Evolutionary conservation across 164 flowering plant genomes (phyloP).

Genomic region (Piper betle): DNA sequence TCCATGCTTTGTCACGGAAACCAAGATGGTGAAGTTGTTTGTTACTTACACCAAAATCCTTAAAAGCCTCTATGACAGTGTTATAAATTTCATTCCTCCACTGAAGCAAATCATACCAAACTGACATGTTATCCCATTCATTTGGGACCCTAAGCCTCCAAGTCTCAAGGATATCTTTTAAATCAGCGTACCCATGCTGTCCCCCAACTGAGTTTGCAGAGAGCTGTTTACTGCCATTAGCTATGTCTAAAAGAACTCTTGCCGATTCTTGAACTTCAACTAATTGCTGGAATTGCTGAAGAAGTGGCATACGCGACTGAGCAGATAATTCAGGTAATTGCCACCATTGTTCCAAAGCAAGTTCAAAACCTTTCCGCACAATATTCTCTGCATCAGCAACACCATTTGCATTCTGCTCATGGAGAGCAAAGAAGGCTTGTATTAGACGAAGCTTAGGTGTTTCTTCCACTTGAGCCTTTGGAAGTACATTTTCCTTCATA

Average conservation of each 20-base stretch:
- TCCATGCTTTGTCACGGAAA: conserved; percentile 99
- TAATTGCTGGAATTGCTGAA: conserved; percentile 86
- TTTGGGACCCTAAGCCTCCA: conserved; percentile 98
- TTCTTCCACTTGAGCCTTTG: conserved; percentile 88
- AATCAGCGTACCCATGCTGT: conserved; percentile 72
- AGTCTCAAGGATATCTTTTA: conserved; percentile 94
- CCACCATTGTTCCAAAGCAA: conserved; percentile 92
- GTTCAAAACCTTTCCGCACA: conserved; percentile 86
- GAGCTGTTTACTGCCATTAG: conserved; percentile 69
- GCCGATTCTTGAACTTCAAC: conserved; percentile 95
- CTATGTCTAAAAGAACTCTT: conserved; percentile 68
- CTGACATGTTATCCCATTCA: conserved; percentile 96
- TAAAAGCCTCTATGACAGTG: conserved; percentile 90
- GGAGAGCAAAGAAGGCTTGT: conserved; percentile 83
- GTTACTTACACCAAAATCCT: conserved; percentile 66
- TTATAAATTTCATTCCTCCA: conserved; percentile 99
- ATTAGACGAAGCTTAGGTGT: conserved; percentile 68
- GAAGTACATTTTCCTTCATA: conserved; percentile 75
- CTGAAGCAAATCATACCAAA: conserved; percentile 95
- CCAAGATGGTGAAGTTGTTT: conserved; percentile 92
- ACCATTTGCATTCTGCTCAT: conserved; percentile 73
- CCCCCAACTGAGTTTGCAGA: conserved; percentile 52
- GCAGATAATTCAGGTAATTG: conserved; percentile 87
- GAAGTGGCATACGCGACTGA: conserved; percentile 68
- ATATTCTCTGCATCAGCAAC: conserved; percentile 78